Evolutionary conservation across 2,329 filamentous ascomycete species (phyloP).

Genomic region (Aureobasidium mangrovei): DNA sequence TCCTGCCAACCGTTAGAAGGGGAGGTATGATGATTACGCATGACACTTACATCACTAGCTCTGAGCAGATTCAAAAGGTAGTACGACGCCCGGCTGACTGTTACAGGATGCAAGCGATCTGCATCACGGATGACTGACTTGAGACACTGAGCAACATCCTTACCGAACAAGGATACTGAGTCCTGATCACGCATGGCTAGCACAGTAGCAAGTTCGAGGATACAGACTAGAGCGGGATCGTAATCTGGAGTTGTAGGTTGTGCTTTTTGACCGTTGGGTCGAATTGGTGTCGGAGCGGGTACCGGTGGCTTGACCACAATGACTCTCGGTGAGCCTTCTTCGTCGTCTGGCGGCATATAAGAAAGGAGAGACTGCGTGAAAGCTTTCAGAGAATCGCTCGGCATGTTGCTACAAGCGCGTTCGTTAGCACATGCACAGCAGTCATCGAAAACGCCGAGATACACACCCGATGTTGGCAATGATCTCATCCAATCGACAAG

Average conservation of each 20-base stretch:
- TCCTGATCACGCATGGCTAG: conserved; percentile 67
- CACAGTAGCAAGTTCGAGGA: conserved; percentile 83
- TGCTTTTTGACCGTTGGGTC: conserved; percentile 51
- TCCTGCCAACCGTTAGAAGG: conserved; percentile 45
- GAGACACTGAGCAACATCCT: conserved; percentile 70
- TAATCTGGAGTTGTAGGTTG: conserved; percentile 56
- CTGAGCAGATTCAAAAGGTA: conserved; percentile 77
- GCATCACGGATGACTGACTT: conserved; percentile 75
- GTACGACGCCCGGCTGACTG: conserved; percentile 73
- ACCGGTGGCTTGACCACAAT: conserved; percentile 87
- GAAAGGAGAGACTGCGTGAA: conserved; percentile 67
- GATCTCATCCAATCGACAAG: conserved; percentile 75
- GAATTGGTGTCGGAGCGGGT: conserved; percentile 49
- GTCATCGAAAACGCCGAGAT: not conserved
- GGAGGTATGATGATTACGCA: not conserved
- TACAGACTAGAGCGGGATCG: conserved; percentile 77
- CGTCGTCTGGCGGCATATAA: conserved; percentile 70
- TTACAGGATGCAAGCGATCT: conserved; percentile 68
- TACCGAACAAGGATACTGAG: conserved; percentile 64
- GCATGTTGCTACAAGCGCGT: conserved; percentile 46
- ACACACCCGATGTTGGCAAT: conserved; percentile 73
- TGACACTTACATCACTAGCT: conserved; percentile 65
- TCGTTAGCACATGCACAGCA: not conserved
- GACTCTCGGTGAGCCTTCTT: conserved; percentile 59
- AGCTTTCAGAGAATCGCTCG: conserved; percentile 48